These are phyloP conservation scores for Yamadazyma triangularis DNA, from an alignment of 1,139 yeast genomes.

Conservation along the genomic window DNA sequence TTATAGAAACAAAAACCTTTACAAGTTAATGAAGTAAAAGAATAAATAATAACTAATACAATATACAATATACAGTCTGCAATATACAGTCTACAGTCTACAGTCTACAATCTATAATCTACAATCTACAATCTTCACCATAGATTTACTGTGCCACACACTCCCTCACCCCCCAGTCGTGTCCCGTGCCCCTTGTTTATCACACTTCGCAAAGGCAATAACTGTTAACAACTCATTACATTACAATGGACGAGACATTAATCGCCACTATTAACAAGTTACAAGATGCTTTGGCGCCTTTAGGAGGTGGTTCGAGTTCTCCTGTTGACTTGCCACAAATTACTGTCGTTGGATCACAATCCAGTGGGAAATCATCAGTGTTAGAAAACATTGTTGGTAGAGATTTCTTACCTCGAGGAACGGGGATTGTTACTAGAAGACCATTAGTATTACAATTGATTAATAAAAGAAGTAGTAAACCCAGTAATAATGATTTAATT, in stretches of 20 bases:
- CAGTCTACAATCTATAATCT: too few species aligned
- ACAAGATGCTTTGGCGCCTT: slow-evolving; percentile 91
- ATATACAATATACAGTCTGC: too few species aligned
- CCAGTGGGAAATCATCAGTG: slow-evolving; percentile 91
- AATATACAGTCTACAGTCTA: too few species aligned
- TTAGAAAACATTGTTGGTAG: slow-evolving; percentile 92
- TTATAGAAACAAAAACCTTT: too few species aligned
- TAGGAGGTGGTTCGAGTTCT: slow-evolving; percentile 80
- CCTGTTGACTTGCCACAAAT: slow-evolving; percentile 94
- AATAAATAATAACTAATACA: too few species aligned
- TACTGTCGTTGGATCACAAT: slow-evolving; percentile 94
- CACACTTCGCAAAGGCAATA: too few species aligned
- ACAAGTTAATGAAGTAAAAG: too few species aligned
- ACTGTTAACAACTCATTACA: too few species aligned
- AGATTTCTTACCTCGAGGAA: slow-evolving; percentile 92
- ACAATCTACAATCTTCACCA: too few species aligned
- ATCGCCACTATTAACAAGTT: slow-evolving; percentile 89
- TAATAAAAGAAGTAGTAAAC: slow-evolving; percentile 49
- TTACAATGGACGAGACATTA: slow-evolving; percentile 90
- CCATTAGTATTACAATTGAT: slow-evolving; percentile 82
- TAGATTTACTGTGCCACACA: not conserved
- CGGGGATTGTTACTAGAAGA: slow-evolving; percentile 93
- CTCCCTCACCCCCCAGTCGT: too few species aligned
- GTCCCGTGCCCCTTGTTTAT: not conserved
- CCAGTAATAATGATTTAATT: slow-evolving; percentile 21